Evolutionary conservation across 2,329 filamentous ascomycete species (phyloP).

Genomic region (Paecilomyces sp.): DNA sequence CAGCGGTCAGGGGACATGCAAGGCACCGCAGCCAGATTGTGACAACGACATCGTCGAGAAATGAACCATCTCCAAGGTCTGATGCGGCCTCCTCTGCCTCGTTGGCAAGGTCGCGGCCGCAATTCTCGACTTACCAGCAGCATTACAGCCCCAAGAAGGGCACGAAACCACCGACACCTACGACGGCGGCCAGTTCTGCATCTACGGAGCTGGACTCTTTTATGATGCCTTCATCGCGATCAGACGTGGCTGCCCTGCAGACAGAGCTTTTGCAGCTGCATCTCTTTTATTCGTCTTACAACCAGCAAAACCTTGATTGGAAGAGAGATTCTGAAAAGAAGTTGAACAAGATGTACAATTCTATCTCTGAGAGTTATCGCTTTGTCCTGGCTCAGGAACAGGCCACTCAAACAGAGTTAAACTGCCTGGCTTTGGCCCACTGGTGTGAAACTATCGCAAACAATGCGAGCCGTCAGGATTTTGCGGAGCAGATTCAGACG

Average conservation of each 20-base stretch:
- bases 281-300: slow-evolving; percentile 27
- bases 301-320: slow-evolving; percentile 24
- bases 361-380: slow-evolving; percentile 27
- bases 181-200: slow-evolving; percentile 11
- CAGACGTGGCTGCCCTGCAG: slow-evolving; percentile 30
- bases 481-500: slow-evolving; percentile 29
- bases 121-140: slow-evolving; percentile 32
- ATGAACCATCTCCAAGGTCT: slow-evolving; percentile 8
- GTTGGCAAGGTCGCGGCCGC: slow-evolving; percentile 15
- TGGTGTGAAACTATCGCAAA: slow-evolving; percentile 26
- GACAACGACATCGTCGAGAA: slow-evolving; percentile 3
- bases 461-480: slow-evolving; percentile 18
- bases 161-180: slow-evolving; percentile 12
- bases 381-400: slow-evolving; percentile 24
- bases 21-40: slow-evolving; percentile 31
- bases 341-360: slow-evolving; percentile 26
- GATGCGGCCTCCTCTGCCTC: slow-evolving; percentile 10
- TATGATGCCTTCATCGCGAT: slow-evolving; percentile 21
- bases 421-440: slow-evolving; percentile 25
- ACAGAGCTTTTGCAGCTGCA: slow-evolving; percentile 39
- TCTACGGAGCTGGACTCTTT: slow-evolving; percentile 10
- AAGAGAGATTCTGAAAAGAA: slow-evolving; percentile 19
- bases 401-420: slow-evolving; percentile 23
- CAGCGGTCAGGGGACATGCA: slow-evolving; percentile 17
- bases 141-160: slow-evolving; percentile 32